Conservation (phyloP, 306 rosid species). For the Vicia villosa region DNA sequence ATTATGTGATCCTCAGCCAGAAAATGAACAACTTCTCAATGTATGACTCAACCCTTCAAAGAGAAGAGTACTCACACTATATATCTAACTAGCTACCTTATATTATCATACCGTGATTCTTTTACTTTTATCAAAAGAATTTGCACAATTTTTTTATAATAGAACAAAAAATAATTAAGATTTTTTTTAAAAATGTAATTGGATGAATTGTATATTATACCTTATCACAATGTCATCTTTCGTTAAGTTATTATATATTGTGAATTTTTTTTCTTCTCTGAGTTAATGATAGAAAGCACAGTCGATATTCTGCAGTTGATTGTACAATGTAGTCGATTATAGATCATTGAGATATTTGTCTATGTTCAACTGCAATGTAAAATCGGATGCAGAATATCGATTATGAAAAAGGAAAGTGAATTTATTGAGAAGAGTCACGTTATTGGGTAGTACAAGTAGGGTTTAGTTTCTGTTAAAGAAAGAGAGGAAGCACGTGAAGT, state of each 20-base stretch:
- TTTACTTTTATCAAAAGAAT: constrained; percentile 35
- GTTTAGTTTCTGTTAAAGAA: constrained; percentile 50
- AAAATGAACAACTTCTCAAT: constrained; percentile 63
- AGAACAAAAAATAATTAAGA: not conserved
- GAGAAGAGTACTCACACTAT: constrained; percentile 3
- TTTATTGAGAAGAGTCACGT: constrained; percentile 18
- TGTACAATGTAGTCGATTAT: not conserved
- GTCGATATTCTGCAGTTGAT: not conserved
- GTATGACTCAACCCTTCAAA: constrained; percentile 23
- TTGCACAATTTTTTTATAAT: constrained; percentile 36
- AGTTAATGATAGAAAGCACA: not conserved
- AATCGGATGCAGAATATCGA: not conserved
- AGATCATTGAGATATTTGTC: no score
- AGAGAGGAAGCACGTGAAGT: constrained; percentile 65
- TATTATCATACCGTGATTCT: constrained; percentile 38
- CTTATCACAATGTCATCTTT: constrained; percentile 7
- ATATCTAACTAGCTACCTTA: constrained; percentile 23
- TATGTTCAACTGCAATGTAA: not conserved
- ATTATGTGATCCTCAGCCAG: constrained; percentile 42
- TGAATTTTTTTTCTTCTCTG: constrained; percentile 34
- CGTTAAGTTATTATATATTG: not conserved
- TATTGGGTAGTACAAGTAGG: constrained; percentile 38
- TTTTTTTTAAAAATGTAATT: no score
- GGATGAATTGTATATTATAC: constrained; percentile 26
- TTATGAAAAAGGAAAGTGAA: not conserved